phyloP scores from a whole-genome alignment of 306 rosid species.

The Glycine latifolia region DNA sequence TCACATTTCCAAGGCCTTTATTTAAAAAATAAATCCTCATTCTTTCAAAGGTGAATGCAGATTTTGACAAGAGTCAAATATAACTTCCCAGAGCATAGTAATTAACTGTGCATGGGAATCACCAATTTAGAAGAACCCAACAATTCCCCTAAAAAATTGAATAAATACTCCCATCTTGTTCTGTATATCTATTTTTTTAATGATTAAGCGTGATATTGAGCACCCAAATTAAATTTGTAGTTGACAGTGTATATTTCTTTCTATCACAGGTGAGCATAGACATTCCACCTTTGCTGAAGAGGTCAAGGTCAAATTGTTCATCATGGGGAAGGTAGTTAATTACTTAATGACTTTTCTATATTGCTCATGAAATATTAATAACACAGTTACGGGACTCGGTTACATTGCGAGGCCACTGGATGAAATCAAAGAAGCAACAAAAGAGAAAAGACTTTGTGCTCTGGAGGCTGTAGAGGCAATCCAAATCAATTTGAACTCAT shows the following conservation, averaged over 20 bases:
- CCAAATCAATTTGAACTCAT: slow-evolving; percentile 55
- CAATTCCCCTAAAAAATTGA: background rate
- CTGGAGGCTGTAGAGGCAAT: slow-evolving; percentile 60
- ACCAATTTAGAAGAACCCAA: background rate
- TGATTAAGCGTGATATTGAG: background rate
- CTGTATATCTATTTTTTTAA: background rate
- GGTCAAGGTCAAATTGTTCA: slow-evolving; percentile 59
- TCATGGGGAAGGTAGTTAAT: slow-evolving; percentile 67
- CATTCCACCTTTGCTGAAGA: slow-evolving; percentile 56
- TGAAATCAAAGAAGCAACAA: slow-evolving; percentile 66
- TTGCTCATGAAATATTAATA: slow-evolving; percentile 32
- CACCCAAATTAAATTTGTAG: background rate
- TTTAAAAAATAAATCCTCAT: background rate
- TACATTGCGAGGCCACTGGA: slow-evolving; percentile 73
- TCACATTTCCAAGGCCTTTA: background rate
- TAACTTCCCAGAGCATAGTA: too few species aligned
- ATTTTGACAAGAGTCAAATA: background rate
- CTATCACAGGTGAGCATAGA: slow-evolving; percentile 50
- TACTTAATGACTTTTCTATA: slow-evolving; percentile 20
- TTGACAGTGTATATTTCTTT: slow-evolving; percentile 13
- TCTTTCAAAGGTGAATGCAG: too few species aligned
- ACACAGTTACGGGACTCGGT: slow-evolving; percentile 50
- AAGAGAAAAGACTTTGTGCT: slow-evolving; percentile 64
- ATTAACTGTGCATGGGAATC: background rate
- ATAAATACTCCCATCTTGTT: background rate